Evolutionary conservation across 352 stramenopile species (phyloP), one percentile per base, ranked within the genome.

Genomic region (Phytopythium vexans): DNA sequence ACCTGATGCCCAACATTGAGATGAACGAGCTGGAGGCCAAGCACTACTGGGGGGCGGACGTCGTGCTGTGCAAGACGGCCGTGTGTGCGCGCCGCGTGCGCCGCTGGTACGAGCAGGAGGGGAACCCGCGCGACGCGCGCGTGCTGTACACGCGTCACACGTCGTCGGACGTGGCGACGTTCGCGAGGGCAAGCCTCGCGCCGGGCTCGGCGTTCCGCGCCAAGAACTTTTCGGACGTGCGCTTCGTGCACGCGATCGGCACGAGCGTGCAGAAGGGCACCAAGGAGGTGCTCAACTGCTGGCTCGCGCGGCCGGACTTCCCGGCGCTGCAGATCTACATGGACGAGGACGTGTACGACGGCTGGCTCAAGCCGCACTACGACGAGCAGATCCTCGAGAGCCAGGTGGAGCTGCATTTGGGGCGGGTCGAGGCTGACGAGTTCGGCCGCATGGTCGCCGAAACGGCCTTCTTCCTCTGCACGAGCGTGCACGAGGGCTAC

Each of bases 91-190:
- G 58, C 31, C 69, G 74, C 6, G 63, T 86, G 32, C 58, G 47
- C 8, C 52, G 62, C 12, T 86, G 74, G 74, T 85, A 82, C 42
- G 41, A 70, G 48, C 74, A 86, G 43, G 68, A 86, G 49, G 71
- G 72, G 36, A 86, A 80, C 33, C 75, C 70, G 2, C 68, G 70
- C 10, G 54, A 80, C n/a, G 64, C 72, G 8, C 56, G 66, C 9
- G 72, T 86, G 31, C 49, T 82, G 3, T 84, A 84, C 53, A 80
- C 75, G 10, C 72, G 74, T 1, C 75, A 86, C 61, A 86, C 75
- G 40, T 78, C 72, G 2, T 80, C 70, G 16, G 70, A 87, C 49
- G 62, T 82, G 14, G 72, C 70, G 7, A 56, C 60, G 3, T 56
- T 82, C 12, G 67, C 75, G 11, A 66, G 69, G 27, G 47, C 49